Conservation (phyloP, 192 early-diverging fungal genomes). For the Gryganskiella cystojenkinii region DNA sequence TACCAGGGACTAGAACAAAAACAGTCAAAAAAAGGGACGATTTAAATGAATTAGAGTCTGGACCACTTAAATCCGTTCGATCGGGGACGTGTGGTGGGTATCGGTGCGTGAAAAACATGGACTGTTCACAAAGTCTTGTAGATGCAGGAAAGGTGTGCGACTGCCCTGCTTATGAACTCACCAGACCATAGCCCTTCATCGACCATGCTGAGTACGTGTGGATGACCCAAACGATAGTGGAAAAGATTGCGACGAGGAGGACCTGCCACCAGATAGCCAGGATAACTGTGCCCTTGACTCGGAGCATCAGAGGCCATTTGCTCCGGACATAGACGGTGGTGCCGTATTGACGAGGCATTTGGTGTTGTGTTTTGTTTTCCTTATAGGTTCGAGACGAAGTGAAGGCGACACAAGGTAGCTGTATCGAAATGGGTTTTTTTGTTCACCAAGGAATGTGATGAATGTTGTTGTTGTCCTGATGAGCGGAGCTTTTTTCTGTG, state of each 20-base stretch:
- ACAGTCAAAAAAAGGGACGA: not conserved
- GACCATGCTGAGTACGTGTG: constrained; percentile 28
- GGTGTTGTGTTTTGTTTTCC: not conserved
- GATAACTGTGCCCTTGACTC: constrained; percentile 48
- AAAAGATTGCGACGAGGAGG: constrained; percentile 20
- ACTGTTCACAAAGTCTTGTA: not conserved
- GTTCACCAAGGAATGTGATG: too few relatives aligned
- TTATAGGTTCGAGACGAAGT: not conserved
- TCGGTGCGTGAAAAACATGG: not conserved
- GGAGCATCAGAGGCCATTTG: constrained; percentile 49
- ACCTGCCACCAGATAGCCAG: constrained; percentile 44
- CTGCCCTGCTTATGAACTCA: not conserved
- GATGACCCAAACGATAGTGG: constrained; percentile 23
- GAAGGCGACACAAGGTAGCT: too few relatives aligned
- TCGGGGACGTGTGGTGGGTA: too few relatives aligned
- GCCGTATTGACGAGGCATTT: constrained; percentile 30
- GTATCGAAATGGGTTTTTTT: too few relatives aligned
- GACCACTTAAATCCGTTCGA: constrained; percentile 3
- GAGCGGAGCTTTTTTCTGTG: too few relatives aligned
- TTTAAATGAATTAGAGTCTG: not conserved
- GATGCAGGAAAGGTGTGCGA: not conserved
- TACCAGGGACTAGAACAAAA: constrained; percentile 42
- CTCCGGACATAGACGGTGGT: constrained; percentile 31
- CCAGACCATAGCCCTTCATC: constrained; percentile 43
- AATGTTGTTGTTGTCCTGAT: too few relatives aligned